phyloP scores from a whole-genome alignment of 2,329 filamentous ascomycete genomes.

The Cadophora gregata region DNA sequence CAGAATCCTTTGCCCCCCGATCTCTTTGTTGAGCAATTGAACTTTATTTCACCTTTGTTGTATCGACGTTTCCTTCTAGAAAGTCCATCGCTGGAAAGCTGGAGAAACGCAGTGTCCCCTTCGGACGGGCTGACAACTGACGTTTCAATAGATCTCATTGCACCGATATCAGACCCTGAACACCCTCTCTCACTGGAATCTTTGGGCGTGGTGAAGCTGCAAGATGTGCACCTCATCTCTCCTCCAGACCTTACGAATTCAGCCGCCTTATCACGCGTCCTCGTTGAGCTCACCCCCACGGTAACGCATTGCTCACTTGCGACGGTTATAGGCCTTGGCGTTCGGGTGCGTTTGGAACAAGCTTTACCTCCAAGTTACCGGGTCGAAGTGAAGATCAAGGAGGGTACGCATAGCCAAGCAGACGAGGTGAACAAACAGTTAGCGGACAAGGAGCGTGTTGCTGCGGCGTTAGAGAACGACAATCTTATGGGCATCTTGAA shows the following conservation, averaged over 20 bases:
- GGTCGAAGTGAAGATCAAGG: slow-evolving; percentile 91
- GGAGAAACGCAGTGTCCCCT: slow-evolving; percentile 23
- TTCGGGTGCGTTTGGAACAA: slow-evolving; percentile 89
- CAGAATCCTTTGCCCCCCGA: background rate
- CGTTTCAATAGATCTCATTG: slow-evolving; percentile 78
- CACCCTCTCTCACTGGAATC: slow-evolving; percentile 94
- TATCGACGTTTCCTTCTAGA: background rate
- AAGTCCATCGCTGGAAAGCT: slow-evolving; percentile 11
- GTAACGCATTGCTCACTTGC: slow-evolving; percentile 97
- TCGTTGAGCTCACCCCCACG: slow-evolving; percentile 91
- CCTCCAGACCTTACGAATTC: slow-evolving; percentile 61
- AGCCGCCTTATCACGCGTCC: slow-evolving; percentile 71
- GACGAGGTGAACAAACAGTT: slow-evolving; percentile 98
- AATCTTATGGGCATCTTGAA: slow-evolving; percentile 85
- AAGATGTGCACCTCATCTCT: slow-evolving; percentile 82
- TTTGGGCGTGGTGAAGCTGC: slow-evolving; percentile 93
- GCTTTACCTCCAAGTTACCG: slow-evolving; percentile 90
- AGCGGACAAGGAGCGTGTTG: slow-evolving; percentile 94
- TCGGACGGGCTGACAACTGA: slow-evolving; percentile 43
- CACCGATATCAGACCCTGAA: slow-evolving; percentile 93
- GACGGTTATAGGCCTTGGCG: slow-evolving; percentile 93
- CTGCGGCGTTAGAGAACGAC: slow-evolving; percentile 92
- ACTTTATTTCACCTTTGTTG: slow-evolving; percentile 14
- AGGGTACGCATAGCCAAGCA: slow-evolving; percentile 93
- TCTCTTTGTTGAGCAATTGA: slow-evolving; percentile 19